Conservation (phyloP, 2,329 filamentous ascomycete species). For the Hypoxylon sp. region DNA sequence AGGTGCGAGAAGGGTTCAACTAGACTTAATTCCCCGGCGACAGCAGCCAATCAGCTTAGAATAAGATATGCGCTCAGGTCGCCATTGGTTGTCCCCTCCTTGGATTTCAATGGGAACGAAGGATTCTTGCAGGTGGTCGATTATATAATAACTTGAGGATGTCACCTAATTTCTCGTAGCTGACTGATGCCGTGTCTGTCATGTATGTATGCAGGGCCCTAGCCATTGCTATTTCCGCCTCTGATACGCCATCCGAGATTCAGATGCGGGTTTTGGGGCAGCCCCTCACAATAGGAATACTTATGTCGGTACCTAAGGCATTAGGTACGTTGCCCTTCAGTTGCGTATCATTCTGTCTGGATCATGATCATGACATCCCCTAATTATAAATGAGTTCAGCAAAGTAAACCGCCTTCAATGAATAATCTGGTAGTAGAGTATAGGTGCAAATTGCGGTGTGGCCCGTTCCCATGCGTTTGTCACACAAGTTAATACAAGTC, state of each 20-base stretch:
- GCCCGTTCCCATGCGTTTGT: background rate
- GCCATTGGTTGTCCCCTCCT: slow-evolving; percentile 7
- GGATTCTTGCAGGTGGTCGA: background rate
- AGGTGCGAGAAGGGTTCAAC: slow-evolving; percentile 9
- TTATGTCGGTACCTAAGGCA: background rate
- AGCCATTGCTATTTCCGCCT: background rate
- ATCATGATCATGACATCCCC: background rate
- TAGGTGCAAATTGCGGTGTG: background rate
- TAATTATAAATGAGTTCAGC: background rate
- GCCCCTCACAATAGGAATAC: background rate
- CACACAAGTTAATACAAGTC: background rate
- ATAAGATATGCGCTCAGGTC: slow-evolving; percentile 3
- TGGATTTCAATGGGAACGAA: slow-evolving; percentile 5
- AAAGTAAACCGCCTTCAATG: background rate
- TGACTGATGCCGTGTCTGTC: background rate
- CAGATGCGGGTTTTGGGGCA: background rate
- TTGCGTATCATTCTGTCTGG: background rate
- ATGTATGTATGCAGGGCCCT: too few relatives aligned
- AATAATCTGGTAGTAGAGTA: background rate
- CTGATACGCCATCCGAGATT: background rate
- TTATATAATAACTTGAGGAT: background rate
- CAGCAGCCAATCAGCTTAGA: background rate
- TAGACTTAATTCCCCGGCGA: slow-evolving; percentile 12
- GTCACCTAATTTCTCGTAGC: background rate
- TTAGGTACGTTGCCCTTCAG: background rate